phyloP scores from a whole-genome alignment of 2,329 filamentous ascomycete genomes.

The Monosporascus sp. region DNA sequence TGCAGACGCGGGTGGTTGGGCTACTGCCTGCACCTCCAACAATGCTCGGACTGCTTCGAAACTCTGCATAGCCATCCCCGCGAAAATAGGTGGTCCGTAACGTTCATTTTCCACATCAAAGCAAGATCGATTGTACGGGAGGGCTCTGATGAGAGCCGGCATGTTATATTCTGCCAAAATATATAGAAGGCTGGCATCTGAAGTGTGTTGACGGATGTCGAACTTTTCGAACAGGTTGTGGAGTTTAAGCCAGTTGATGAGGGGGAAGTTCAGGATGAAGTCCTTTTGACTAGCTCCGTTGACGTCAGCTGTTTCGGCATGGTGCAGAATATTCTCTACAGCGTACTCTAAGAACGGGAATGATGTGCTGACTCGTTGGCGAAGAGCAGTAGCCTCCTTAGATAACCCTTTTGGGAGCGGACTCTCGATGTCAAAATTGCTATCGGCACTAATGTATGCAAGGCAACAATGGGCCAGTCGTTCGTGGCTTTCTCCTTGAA shows the following conservation, averaged over 20 bases:
- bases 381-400: too few species aligned
- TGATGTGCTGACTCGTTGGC: too few species aligned
- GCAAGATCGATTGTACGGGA: background rate
- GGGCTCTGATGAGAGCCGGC: background rate
- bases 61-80: background rate
- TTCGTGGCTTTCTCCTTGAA: slow-evolving; percentile 33
- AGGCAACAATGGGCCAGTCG: slow-evolving; percentile 32
- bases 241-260: background rate
- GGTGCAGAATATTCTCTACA: background rate
- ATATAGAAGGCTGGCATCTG: background rate
- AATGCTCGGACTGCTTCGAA: background rate
- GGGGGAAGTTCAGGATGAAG: background rate
- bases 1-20: too few species aligned
- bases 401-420: too few species aligned
- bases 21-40: background rate
- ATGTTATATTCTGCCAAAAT: background rate
- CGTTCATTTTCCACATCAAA: background rate
- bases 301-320: background rate
- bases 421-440: too few species aligned
- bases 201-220: background rate
- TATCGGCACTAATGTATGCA: background rate
- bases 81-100: background rate
- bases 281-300: background rate
- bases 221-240: background rate
- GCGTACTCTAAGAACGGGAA: background rate